Base-by-base conservation (phyloP, 345 rosid species). In the Rhodomyrtus tomentosa region DNA sequence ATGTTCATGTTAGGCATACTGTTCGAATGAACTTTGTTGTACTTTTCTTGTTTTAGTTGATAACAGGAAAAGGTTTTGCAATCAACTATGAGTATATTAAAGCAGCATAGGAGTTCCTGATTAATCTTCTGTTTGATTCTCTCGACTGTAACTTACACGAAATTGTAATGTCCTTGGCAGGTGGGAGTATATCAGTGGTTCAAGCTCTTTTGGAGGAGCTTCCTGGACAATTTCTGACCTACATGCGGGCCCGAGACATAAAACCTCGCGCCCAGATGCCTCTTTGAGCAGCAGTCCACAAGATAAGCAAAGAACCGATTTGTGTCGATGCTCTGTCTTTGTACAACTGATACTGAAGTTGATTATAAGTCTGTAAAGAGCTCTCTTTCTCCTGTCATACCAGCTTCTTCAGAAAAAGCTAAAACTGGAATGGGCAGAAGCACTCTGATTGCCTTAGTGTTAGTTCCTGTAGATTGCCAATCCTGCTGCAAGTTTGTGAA, bases 141-240 rank as follows among this genome's bases (percentile, higher is more conserved):
- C 21, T 38, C 50, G 24, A 54, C 0, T 12, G 53, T 55, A 16
- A n/a, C 1, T 56, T 32, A n/a, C 1, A 0, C 12, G 0, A 55
- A 29, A 42, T 58, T 4, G 29, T 49, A 45, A 49, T 45, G 53
- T 45, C 5, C 0, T 83, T 56, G 32, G 58, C 86, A 95, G 98
- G 95, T 86, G 96, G 97, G 76, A 90, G 76, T 84, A 84, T 93
- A 12, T 92, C 98, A 18, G 90, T 91, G 38, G 96, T 96, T 45
- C 96, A 96, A 82, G 92, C 94, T 54, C 96, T 95, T 45, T 80
- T 96, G 73, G 99, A 93, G 89, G 98, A 94, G 90, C 90, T 95
- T 85, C 99, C 99, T 4, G 92, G 93, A 45, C 99, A 96, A 90
- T 95, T 96, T 87, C 68, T 96, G 89, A 87, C 88, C 18, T 95